Percentiles rank a stretch among this genome's conserved stretches.
Conservation (phyloP, 2,329 filamentous ascomycete genomes). For the Penicillium sp. region DNA sequence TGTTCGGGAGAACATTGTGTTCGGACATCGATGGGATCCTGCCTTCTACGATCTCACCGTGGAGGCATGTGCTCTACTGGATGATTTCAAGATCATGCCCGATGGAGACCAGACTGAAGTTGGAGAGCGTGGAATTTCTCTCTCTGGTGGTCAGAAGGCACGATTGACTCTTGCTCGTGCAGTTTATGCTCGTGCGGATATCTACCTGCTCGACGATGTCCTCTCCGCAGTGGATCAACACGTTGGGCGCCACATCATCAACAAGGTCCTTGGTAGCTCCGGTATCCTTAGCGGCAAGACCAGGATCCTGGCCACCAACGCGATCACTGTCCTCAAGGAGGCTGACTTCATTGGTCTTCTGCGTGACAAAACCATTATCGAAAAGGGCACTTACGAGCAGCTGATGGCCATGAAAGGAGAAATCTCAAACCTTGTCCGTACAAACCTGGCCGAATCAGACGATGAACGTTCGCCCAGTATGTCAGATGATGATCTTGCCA, state of each 20-base stretch:
- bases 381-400: constrained; percentile 89
- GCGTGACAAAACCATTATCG: constrained; percentile 79
- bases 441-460: constrained; percentile 61
- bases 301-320: constrained; percentile 90
- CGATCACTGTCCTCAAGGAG: constrained; percentile 87
- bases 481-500: constrained; percentile 66
- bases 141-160: constrained; percentile 95
- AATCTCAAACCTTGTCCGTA: constrained; percentile 81
- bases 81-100: constrained; percentile 90
- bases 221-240: constrained; percentile 98
- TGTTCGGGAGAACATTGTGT: constrained; percentile 95
- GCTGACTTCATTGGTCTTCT: constrained; percentile 88
- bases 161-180: constrained; percentile 89
- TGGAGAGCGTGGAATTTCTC: constrained; percentile 92
- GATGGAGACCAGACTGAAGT: constrained; percentile 97
- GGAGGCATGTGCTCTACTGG: constrained; percentile 84
- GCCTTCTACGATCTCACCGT: constrained; percentile 93
- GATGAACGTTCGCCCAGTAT: constrained; percentile 58
- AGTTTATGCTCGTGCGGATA: constrained; percentile 94
- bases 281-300: constrained; percentile 87
- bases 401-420: constrained; percentile 93
- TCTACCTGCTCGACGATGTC: constrained; percentile 93
- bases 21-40: constrained; percentile 92
- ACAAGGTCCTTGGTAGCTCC: constrained; percentile 85
- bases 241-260: constrained; percentile 91